Base-by-base conservation (phyloP, 2,329 filamentous ascomycete genomes). In the Neofusicoccum cordaticola region DNA sequence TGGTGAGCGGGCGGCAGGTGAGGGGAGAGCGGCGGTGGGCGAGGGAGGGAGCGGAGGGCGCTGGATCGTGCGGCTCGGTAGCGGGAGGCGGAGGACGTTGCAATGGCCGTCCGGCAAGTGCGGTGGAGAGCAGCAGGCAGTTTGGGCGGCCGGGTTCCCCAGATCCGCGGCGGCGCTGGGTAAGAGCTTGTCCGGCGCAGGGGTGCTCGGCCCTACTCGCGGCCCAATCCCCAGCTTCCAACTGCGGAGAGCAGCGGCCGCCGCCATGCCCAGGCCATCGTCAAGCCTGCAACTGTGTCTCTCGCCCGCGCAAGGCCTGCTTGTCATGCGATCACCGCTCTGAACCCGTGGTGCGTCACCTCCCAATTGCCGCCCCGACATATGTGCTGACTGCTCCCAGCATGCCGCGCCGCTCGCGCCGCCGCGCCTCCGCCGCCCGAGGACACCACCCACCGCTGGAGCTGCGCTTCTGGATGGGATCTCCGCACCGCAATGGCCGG, bases 151-250 rank as follows among this genome's bases (percentile, higher is more conserved):
- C 27, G 27, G 27, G 42, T 60, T 60, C 56, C 56, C 56, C 56
- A 60, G 56, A 60, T 47, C 15, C 3, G 19, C 11, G 45, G 45
- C 4, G 48, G 3, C 11, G 52, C 7, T 45, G 56, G 56, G 42
- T 60, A 60, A 60, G 56, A 60, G 56, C 56, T 60, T 45, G 41
- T 47, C 56, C 56, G 41, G 56, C 17, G 50, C 50, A 39, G 50
- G 31, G 50, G 13, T 52, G 13, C 31, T 6, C 56, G 56, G 56
- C 42, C 19, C 27, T 17, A 34, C 15, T 27, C 53, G 12, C 53
- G 53, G 53, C 39, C 17, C n/a, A 34, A 44, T 58, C 53, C 53
- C 39, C 53, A 58, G 53, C 53, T 58, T 53, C 34, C 34, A 34
- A 22, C 17, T 22, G 37, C 35, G 53, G 53, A 44, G 53, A 58